Evolutionary conservation across 352 stramenopile species (phyloP).

Genomic region (Pythium monospermum): DNA sequence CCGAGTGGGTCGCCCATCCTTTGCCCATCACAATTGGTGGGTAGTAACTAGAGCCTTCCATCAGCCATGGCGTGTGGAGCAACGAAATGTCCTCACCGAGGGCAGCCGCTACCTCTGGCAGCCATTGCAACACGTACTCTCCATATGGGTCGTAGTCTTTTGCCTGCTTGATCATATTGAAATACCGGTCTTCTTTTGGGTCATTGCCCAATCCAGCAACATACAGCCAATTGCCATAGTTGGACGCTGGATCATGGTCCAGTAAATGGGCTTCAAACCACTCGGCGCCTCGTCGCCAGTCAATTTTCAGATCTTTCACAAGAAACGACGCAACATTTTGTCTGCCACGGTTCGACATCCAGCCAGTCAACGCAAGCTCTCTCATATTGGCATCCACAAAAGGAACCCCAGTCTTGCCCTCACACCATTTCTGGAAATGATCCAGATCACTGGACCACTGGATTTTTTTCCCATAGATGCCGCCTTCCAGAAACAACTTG

Average conservation of each 20-base stretch:
- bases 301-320: slow-evolving; percentile 9
- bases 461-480: slow-evolving; percentile 13
- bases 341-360: slow-evolving; percentile 14
- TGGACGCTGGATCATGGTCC: slow-evolving; percentile 15
- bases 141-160: slow-evolving; percentile 18
- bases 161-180: slow-evolving; percentile 22
- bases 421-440: slow-evolving; percentile 15
- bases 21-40: slow-evolving; percentile 10
- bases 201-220: slow-evolving; percentile 14
- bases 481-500: slow-evolving; percentile 11
- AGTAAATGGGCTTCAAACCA: slow-evolving; percentile 16
- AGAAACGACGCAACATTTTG: slow-evolving; percentile 18
- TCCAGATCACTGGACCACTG: slow-evolving; percentile 9
- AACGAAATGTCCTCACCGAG: slow-evolving; percentile 4
- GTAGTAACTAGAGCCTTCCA: slow-evolving; percentile 7
- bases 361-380: slow-evolving; percentile 12
- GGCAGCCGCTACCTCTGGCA: slow-evolving; percentile 7
- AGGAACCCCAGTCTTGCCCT: slow-evolving; percentile 12
- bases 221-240: slow-evolving; percentile 19
- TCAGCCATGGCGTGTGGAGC: slow-evolving; percentile 15
- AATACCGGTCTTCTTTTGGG: slow-evolving; percentile 12
- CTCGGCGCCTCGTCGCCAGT: slow-evolving; percentile 15
- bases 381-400: slow-evolving; percentile 18
- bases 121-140: slow-evolving; percentile 11
- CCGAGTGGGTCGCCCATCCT: slow-evolving; percentile 11